Conservation (phyloP, 192 early-diverging fungal genomes). For the Podila clonocystis region DNA sequence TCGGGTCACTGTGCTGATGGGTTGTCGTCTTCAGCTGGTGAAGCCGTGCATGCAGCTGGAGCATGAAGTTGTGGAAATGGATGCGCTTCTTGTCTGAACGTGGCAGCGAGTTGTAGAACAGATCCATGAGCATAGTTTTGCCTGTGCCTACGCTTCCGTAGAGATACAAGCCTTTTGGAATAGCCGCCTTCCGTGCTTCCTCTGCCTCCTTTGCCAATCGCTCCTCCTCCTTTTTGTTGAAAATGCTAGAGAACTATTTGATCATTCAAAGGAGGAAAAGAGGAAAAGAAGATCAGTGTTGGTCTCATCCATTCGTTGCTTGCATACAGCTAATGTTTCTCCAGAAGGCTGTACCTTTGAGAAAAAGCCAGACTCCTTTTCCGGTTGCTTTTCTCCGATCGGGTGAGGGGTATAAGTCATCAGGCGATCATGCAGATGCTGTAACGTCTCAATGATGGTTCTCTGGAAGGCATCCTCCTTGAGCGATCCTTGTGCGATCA, state of each 20-base stretch:
- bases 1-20: conserved; percentile 64
- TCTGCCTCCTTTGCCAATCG: conserved; percentile 23
- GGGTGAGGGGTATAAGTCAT: conserved; percentile 63
- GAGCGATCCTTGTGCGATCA: conserved; percentile 65
- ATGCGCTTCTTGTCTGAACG: conserved; percentile 83
- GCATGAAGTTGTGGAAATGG: conserved; percentile 99
- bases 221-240: conserved; percentile 41
- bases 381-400: conserved; percentile 12
- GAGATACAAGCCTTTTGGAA: conserved; percentile 66
- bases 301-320: background rate
- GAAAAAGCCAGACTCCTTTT: conserved; percentile 19
- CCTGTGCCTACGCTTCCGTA: conserved; percentile 90
- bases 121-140: conserved; percentile 96
- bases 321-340: background rate
- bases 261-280: background rate
- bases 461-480: conserved; percentile 76
- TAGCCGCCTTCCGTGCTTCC: conserved; percentile 23
- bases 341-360: conserved; percentile 15
- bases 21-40: conserved; percentile 67
- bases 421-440: conserved; percentile 72
- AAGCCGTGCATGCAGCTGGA: conserved; percentile 85
- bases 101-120: conserved; percentile 87
- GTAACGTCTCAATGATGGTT: conserved; percentile 69
- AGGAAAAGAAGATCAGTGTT: background rate
- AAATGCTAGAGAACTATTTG: conserved; percentile 24